Percentiles rank a stretch among this genome's conserved stretches.
phyloP scores from a whole-genome alignment of 495 filamentous ascomycete genomes.

The Viridothelium virens region DNA sequence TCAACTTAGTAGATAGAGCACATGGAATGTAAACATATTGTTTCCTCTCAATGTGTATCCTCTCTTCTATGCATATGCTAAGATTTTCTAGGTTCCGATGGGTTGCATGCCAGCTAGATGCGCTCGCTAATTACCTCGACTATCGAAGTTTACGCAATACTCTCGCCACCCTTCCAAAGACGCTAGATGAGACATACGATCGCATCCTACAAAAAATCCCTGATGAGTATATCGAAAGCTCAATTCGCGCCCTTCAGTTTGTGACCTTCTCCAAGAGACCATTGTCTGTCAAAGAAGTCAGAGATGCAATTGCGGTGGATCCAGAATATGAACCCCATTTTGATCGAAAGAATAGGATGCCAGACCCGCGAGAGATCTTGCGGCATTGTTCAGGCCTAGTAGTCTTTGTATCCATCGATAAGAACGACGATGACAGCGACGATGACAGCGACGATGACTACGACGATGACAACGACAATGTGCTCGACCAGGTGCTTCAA shows the following conservation, averaged over 20 bases:
- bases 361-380: neutral
- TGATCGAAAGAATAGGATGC: neutral
- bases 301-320: neutral
- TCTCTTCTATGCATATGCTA: neutral
- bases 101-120: constrained; percentile 26
- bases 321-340: neutral
- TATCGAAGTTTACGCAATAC: constrained; percentile 11
- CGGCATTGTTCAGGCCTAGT: neutral
- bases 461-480: too few species aligned
- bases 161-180: constrained; percentile 19
- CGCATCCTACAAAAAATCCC: constrained; percentile 24
- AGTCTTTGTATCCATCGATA: neutral
- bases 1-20: neutral
- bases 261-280: neutral
- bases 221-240: neutral
- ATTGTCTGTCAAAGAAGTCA: neutral
- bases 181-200: constrained; percentile 24
- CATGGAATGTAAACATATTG: constrained; percentile 2
- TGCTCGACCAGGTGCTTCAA: too few species aligned
- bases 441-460: too few species aligned
- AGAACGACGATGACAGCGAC: too few species aligned
- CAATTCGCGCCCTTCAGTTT: neutral
- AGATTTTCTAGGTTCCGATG: constrained; percentile 26
- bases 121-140: constrained; percentile 16
- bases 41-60: too few species aligned